phyloP scores from a whole-genome alignment of 148 eudicot species.

The Rhododendron griersonianum region DNA sequence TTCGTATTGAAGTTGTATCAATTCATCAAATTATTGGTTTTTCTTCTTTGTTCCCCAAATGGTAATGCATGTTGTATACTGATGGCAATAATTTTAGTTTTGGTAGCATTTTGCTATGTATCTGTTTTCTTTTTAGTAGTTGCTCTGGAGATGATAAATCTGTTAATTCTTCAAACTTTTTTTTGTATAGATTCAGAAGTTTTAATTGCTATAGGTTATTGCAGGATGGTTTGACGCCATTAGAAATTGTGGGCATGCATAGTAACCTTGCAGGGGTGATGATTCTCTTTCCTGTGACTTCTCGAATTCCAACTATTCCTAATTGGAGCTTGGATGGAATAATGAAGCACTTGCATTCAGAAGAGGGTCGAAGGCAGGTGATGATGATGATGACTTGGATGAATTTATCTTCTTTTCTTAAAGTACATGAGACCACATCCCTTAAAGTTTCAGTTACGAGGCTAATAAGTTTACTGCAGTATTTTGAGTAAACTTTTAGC shows the following conservation, averaged over 20 bases:
- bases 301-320: conserved; percentile 10
- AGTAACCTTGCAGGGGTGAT: conserved; percentile 6
- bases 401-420: not conserved
- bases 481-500: too few relatives aligned
- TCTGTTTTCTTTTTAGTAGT: not conserved
- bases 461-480: not conserved
- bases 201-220: not conserved
- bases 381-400: not conserved
- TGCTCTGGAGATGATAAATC: not conserved
- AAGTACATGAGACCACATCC: not conserved
- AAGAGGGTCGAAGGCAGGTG: conserved; percentile 8
- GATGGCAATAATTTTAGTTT: not conserved
- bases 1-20: too few relatives aligned
- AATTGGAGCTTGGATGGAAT: conserved; percentile 26
- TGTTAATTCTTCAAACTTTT: not conserved
- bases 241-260: conserved; percentile 18
- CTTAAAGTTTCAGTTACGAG: not conserved
- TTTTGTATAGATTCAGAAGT: not conserved
- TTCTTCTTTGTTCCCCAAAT: not conserved
- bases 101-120: not conserved
- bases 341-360: conserved; percentile 5
- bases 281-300: conserved; percentile 24
- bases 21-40: not conserved
- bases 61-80: not conserved
- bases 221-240: conserved; percentile 23